These are phyloP conservation scores for Phialophora verrucosa DNA, from an alignment of 2,329 filamentous ascomycete species.

Conservation along the genomic window DNA sequence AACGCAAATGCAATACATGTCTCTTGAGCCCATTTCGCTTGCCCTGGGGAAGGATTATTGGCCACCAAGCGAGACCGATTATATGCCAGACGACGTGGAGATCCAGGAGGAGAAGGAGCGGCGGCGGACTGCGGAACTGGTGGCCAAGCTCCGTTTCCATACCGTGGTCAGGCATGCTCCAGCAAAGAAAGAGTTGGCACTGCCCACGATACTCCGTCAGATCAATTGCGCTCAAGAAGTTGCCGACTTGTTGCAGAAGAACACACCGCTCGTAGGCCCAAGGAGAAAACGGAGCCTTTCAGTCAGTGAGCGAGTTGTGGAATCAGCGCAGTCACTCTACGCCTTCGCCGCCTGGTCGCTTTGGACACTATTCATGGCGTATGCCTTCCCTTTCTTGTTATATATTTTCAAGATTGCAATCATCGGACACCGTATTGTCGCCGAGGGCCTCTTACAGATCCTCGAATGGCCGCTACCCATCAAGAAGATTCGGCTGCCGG, in stretches of 20 bases:
- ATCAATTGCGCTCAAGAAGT: conserved; percentile 96
- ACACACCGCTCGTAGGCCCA: conserved; percentile 81
- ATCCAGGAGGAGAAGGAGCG: conserved; percentile 74
- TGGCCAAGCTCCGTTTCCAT: conserved; percentile 87
- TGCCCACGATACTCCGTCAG: conserved; percentile 84
- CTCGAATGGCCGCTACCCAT: conserved; percentile 74
- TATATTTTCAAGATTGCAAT: conserved; percentile 76
- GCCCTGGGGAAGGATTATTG: conserved; percentile 62
- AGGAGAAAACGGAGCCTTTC: conserved; percentile 84
- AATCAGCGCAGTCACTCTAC: conserved; percentile 80
- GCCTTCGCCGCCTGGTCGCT: conserved; percentile 37
- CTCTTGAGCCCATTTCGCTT: conserved; percentile 83
- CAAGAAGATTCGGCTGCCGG: conserved; percentile 29
- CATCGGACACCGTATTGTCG: conserved; percentile 77
- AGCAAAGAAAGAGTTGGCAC: conserved; percentile 80
- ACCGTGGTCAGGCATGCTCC: conserved; percentile 77
- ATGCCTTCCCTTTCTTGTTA: conserved; percentile 76
- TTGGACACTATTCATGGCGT: conserved; percentile 76
- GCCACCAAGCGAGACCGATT: conserved; percentile 1
- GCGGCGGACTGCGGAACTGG: conserved; percentile 68
- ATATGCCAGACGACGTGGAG: conserved; percentile 62
- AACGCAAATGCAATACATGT: conserved; percentile 93
- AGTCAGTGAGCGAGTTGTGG: conserved; percentile 91
- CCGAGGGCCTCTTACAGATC: conserved; percentile 76
- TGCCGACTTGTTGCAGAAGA: conserved; percentile 82